Evolutionary conservation across 257 asterid genomes (phyloP).

Genomic region (Solanum chilense): DNA sequence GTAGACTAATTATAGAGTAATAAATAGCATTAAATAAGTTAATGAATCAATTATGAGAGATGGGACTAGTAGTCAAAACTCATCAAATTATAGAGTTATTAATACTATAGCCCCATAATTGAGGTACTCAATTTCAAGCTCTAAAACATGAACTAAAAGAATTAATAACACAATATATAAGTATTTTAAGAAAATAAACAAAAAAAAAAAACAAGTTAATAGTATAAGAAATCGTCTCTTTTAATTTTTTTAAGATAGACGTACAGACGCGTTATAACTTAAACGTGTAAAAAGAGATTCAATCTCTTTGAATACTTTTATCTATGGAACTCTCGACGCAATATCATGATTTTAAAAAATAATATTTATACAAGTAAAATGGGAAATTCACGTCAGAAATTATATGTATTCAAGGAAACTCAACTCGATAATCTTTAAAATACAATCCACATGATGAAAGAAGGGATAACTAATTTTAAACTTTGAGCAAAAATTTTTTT

Average conservation of each 20-base stretch:
- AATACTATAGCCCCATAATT: neutral
- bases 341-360: too few relatives aligned
- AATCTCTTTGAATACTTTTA: neutral
- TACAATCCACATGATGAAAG: neutral
- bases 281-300: too few relatives aligned
- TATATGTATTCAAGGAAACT: too few relatives aligned
- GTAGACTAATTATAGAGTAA: constrained; percentile 15
- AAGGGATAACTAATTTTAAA: neutral
- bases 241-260: too few relatives aligned
- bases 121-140: neutral
- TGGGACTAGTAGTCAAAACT: neutral
- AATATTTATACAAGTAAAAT: too few relatives aligned
- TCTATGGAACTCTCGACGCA: neutral
- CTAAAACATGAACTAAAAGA: neutral
- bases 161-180: neutral
- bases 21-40: constrained; percentile 25
- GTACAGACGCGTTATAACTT: too few relatives aligned
- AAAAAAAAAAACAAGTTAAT: neutral
- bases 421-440: fast-evolving
- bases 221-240: neutral
- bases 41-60: neutral
- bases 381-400: fast-evolving
- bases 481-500: too few relatives aligned
- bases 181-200: neutral
- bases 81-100: neutral